Conservation (phyloP, 2,329 filamentous ascomycete genomes). For the Pseudophaeomoniella oleicola region DNA sequence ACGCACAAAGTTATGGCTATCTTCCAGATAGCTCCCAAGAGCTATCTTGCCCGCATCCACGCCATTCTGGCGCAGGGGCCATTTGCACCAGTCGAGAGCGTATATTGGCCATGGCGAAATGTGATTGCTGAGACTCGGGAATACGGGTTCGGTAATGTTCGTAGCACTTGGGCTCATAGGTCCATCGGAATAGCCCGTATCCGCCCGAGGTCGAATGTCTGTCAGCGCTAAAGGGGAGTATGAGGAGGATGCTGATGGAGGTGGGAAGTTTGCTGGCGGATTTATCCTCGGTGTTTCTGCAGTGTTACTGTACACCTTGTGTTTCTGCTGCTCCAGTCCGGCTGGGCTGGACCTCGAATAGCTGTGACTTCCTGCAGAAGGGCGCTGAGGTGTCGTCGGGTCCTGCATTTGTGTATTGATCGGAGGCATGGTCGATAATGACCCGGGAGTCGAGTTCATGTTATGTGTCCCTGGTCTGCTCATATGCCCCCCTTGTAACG, state of each 20-base stretch:
- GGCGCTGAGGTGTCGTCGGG: conserved; percentile 45
- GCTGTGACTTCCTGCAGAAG: conserved; percentile 53
- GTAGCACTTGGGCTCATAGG: conserved; percentile 43
- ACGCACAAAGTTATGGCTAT: conserved; percentile 91
- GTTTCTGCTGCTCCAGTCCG: conserved; percentile 42
- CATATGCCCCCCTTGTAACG: conserved; percentile 41
- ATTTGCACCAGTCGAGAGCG: conserved; percentile 98
- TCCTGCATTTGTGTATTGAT: conserved; percentile 27
- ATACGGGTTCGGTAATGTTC: conserved; percentile 53
- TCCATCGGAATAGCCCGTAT: conserved; percentile 65
- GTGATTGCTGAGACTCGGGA: conserved; percentile 72
- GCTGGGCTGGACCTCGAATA: conserved; percentile 80
- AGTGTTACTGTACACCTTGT: conserved; percentile 49
- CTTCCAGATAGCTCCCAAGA: conserved; percentile 89
- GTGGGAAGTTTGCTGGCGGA: background rate
- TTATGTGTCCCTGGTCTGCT: conserved; percentile 38
- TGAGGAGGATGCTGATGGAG: conserved; percentile 37
- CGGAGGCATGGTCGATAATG: conserved; percentile 41
- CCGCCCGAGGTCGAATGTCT: conserved; percentile 77
- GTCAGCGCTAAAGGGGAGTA: conserved; percentile 83
- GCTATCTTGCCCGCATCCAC: conserved; percentile 79
- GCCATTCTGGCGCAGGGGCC: conserved; percentile 56
- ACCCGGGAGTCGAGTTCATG: conserved; percentile 41
- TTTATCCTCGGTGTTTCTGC: conserved; percentile 37
- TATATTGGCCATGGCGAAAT: conserved; percentile 90